These are phyloP conservation scores for Ophiocordyceps unilateralis DNA, from an alignment of 2,329 filamentous ascomycete genomes.

Conservation along the genomic window DNA sequence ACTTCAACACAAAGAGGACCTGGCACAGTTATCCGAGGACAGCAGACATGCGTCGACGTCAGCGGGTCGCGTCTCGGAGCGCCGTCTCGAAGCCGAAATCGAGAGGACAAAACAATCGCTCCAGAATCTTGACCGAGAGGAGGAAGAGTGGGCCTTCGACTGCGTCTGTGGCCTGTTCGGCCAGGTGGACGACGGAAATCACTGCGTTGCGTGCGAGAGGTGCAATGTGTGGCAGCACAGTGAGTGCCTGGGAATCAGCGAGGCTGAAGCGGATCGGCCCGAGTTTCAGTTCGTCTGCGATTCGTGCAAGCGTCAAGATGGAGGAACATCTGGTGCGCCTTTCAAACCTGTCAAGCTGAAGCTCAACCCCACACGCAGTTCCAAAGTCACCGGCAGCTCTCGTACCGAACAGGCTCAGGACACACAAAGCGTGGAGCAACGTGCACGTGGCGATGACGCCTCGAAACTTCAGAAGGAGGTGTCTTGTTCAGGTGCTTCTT, in stretches of 20 bases:
- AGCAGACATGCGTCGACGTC: constrained; percentile 41
- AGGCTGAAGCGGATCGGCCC: constrained; percentile 63
- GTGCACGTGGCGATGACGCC: background rate
- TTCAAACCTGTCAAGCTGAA: constrained; percentile 34
- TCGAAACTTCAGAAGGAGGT: background rate
- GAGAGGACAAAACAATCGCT: constrained; percentile 64
- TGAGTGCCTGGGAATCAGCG: constrained; percentile 67
- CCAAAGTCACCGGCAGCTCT: background rate
- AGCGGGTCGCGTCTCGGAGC: constrained; percentile 52
- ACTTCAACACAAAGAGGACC: constrained; percentile 67
- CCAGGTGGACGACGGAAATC: constrained; percentile 83
- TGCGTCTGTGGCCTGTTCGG: constrained; percentile 84
- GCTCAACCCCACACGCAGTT: constrained; percentile 9
- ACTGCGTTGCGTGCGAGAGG: constrained; percentile 82
- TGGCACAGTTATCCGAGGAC: constrained; percentile 63
- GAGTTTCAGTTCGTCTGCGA: constrained; percentile 79
- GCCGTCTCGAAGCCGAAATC: constrained; percentile 67
- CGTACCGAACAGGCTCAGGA: background rate
- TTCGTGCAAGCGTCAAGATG: constrained; percentile 55
- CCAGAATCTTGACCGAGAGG: constrained; percentile 52
- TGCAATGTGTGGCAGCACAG: constrained; percentile 97
- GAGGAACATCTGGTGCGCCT: constrained; percentile 37
- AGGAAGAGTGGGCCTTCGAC: constrained; percentile 87
- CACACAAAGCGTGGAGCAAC: background rate
- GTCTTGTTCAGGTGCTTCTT: background rate